phyloP scores from a whole-genome alignment of 345 rosid species.

The Mallotus nudiflorus region DNA sequence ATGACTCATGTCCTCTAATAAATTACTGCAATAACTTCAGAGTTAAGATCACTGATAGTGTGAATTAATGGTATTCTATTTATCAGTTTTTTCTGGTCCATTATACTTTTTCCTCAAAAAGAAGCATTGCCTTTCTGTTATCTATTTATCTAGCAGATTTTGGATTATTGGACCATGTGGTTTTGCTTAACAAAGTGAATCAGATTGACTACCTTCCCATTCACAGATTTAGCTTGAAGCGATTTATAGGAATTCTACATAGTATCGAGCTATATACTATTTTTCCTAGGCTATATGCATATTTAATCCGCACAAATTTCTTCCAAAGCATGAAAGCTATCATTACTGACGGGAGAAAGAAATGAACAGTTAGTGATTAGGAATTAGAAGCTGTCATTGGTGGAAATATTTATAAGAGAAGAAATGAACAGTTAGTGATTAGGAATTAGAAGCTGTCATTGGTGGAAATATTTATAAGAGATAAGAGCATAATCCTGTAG shows the following conservation, averaged over 20 bases:
- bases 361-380: background rate
- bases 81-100: background rate
- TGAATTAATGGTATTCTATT: constrained; percentile 8
- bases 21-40: constrained; percentile 25
- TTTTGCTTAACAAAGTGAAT: constrained; percentile 2
- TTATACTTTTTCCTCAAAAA: background rate
- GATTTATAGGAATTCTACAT: background rate
- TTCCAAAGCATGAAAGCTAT: background rate
- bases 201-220: background rate
- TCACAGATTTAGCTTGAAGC: background rate
- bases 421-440: background rate
- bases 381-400: constrained; percentile 9
- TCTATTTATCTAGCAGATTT: constrained; percentile 2
- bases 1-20: constrained; percentile 43
- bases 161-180: background rate
- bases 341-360: background rate
- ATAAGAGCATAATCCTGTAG: constrained; percentile 7
- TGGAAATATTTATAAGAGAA: constrained; percentile 3
- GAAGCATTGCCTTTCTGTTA: background rate
- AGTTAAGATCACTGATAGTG: constrained; percentile 15
- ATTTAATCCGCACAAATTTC: background rate
- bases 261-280: background rate
- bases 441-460: constrained; percentile 4
- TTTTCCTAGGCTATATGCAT: background rate
- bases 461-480: constrained; percentile 6